Evolutionary conservation across 2,329 filamentous ascomycete genomes (phyloP).

Genomic region (Aspergillus brasiliensis): DNA sequence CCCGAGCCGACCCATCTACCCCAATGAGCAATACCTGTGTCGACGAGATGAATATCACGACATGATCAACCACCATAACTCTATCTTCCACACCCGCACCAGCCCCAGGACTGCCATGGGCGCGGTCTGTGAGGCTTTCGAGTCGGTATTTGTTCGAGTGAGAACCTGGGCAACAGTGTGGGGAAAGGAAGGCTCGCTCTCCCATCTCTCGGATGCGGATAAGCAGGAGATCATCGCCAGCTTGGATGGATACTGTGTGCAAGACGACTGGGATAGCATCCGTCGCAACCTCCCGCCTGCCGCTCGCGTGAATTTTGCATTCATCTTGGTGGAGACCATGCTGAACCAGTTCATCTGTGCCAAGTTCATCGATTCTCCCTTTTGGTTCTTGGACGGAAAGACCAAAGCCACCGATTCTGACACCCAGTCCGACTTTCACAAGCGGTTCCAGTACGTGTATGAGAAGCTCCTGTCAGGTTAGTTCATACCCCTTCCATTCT

Average conservation of each 20-base stretch:
- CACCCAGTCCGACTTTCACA: too few species aligned
- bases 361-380: background rate
- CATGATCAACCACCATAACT: background rate
- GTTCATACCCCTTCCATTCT: too few species aligned
- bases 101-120: background rate
- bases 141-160: too few species aligned
- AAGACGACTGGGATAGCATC: background rate
- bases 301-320: background rate
- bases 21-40: background rate
- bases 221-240: background rate
- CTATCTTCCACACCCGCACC: background rate
- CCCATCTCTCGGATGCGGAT: background rate
- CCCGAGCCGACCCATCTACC: background rate
- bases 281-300: background rate
- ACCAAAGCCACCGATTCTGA: background rate
- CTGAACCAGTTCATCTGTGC: background rate
- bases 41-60: background rate
- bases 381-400: slow-evolving; percentile 2
- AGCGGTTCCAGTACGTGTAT: too few species aligned
- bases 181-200: background rate
- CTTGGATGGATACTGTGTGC: background rate
- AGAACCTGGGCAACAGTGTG: too few species aligned
- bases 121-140: too few species aligned
- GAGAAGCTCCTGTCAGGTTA: too few species aligned
- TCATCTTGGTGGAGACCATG: background rate